phyloP scores from a whole-genome alignment of 441 rosid species.

The Euphorbia celastroides region DNA sequence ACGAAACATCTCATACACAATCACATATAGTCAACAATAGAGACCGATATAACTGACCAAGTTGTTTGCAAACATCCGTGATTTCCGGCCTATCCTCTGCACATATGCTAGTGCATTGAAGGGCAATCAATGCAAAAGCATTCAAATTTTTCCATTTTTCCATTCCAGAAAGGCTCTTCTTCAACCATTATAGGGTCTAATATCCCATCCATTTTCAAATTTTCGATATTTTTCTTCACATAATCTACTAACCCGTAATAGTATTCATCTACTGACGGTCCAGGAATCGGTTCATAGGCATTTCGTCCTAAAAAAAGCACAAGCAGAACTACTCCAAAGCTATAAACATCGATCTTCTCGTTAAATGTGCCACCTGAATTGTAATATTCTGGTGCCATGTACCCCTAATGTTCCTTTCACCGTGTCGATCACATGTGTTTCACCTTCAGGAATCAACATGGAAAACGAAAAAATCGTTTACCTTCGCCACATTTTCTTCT shows the following conservation, averaged over 20 bases:
- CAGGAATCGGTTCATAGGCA: not conserved
- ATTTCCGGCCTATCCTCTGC: constrained; percentile 16
- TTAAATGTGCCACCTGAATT: constrained; percentile 15
- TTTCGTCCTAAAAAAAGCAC: constrained; percentile 27
- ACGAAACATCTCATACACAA: no score
- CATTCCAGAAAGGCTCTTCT: constrained; percentile 6
- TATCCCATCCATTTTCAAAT: not conserved
- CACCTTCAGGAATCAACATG: constrained; percentile 29
- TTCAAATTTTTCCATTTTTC: not conserved
- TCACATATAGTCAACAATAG: no score
- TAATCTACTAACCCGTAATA: not conserved
- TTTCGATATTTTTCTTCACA: not conserved
- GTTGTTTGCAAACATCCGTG: constrained; percentile 16
- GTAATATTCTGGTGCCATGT: constrained; percentile 27
- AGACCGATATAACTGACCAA: constrained; percentile 13
- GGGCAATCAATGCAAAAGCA: constrained; percentile 1
- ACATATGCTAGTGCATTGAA: not conserved
- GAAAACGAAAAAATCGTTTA: constrained; percentile 30
- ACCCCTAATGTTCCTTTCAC: constrained; percentile 13
- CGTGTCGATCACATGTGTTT: constrained; percentile 17
- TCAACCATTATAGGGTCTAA: constrained; percentile 8
- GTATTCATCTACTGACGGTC: not conserved
- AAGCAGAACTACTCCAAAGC: constrained; percentile 35
- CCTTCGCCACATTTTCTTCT: constrained; percentile 25
- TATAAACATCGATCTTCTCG: constrained; percentile 38